Conservation (phyloP, 345 rosid species). For the Bruguiera gymnorhiza region DNA sequence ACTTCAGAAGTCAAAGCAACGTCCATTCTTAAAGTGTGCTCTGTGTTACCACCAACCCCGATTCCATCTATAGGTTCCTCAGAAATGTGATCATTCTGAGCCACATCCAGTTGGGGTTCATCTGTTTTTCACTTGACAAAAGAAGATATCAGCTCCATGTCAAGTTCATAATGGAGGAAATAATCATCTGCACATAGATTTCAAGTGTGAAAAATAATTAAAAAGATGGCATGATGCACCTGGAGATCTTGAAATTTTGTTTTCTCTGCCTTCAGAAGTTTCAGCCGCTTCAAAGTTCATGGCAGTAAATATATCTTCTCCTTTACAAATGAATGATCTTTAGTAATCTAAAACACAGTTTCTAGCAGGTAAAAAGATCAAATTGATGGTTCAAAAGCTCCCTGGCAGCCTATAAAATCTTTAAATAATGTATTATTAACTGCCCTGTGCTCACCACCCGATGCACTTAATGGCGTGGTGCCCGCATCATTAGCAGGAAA, state of each 20-base stretch:
- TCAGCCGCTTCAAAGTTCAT: conserved; percentile 13
- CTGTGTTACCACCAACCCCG: conserved; percentile 24
- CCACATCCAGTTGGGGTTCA: conserved; percentile 22
- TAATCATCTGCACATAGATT: too few species aligned
- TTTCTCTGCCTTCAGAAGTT: conserved; percentile 15
- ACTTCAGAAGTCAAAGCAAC: conserved; percentile 23
- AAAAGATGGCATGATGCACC: conserved; percentile 20
- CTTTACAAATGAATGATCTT: conserved; percentile 1
- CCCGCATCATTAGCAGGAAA: conserved; percentile 21
- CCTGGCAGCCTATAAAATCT: too few species aligned
- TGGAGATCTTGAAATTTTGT: conserved; percentile 20
- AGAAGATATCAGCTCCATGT: not conserved
- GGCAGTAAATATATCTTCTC: conserved; percentile 7
- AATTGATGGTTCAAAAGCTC: too few species aligned
- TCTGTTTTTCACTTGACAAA: conserved; percentile 31
- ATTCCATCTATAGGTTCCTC: conserved; percentile 18
- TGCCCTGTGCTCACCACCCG: conserved; percentile 21
- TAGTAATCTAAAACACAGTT: not conserved
- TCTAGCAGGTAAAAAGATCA: not conserved
- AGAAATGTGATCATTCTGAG: conserved; percentile 16
- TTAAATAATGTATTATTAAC: conserved; percentile 17
- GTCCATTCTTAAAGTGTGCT: conserved; percentile 23
- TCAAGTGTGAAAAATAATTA: too few species aligned
- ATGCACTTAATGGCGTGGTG: conserved; percentile 19
- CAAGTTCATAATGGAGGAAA: too few species aligned